phyloP scores from a whole-genome alignment of 139 green algal species.

The Micromonas pusilla region DNA sequence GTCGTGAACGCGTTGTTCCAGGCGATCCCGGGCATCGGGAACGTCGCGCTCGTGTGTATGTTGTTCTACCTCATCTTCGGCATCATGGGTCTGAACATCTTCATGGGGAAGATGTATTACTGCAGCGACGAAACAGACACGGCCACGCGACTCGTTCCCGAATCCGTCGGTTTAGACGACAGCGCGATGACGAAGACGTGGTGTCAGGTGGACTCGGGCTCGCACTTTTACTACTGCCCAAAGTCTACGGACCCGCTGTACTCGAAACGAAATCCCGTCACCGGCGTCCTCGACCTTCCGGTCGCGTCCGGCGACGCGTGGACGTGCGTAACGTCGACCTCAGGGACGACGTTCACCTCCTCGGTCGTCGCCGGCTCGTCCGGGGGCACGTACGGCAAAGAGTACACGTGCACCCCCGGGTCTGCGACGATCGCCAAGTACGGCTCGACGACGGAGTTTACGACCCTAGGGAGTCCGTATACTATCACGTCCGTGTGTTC shows the following conservation, averaged over 20 bases:
- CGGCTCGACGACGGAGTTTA: not conserved
- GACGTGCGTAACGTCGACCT: not conserved
- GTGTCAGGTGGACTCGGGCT: not conserved
- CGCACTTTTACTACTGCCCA: not conserved
- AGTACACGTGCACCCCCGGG: not conserved
- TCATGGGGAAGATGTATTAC: conserved; percentile 43
- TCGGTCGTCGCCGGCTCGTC: too few species aligned
- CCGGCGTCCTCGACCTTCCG: not conserved
- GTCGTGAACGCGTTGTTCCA: conserved; percentile 55
- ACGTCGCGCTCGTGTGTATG: conserved; percentile 56
- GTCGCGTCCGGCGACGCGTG: not conserved
- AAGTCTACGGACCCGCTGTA: not conserved
- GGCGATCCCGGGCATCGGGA: conserved; percentile 49
- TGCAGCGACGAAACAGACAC: conserved; percentile 31
- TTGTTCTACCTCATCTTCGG: conserved; percentile 68
- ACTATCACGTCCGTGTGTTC: not conserved
- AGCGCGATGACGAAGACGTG: not conserved
- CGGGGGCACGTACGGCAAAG: not conserved
- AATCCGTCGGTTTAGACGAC: not conserved
- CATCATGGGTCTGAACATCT: conserved; percentile 56
- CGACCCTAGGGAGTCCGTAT: not conserved
- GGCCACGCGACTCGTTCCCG: not conserved
- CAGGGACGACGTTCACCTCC: not conserved
- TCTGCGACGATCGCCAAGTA: not conserved
- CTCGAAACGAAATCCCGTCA: not conserved